Evolutionary conservation across 2,329 filamentous ascomycete genomes (phyloP), one percentile per base, ranked within the genome.

Genomic region (Juglanconis sp.): DNA sequence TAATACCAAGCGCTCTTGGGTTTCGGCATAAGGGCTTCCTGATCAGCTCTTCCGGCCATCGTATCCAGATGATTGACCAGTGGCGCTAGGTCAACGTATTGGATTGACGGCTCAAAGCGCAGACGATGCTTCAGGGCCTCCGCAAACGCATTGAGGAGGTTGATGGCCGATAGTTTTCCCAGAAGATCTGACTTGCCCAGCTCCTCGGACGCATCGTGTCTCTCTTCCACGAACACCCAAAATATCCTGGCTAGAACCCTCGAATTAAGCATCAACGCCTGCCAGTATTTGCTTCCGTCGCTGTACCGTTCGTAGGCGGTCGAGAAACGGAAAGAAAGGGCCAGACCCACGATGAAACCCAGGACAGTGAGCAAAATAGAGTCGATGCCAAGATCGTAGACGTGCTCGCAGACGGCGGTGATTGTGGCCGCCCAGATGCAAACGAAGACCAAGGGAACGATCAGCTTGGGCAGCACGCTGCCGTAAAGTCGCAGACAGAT

Each of bases 321-420:
- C 2, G 88, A 87, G 64, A 83, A 90, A 61, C 90, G 86, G 76
- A 93, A 92, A 1, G 88, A 91, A 38, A 93, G 80, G n/a, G 87
- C 83, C 61, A 93, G 76, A 83, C 87, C 87, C 71, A 93, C 89
- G 62, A 93, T 87, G 76, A 93, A 92, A 87, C 90, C 90, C 49
- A 89, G 83, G 56, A 93, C 86, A 1, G 89, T 92, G 56, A 93
- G 79, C 24, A 92, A 78, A 36, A 89, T 78, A 34, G 78, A 83
- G 68, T 81, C 79, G 65, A 89, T 81, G 52, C 77, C 78, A 44
- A 87, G 54, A 0, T 15, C 55, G 63, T 80, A 71, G 11, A 81
- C 74, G 53, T 75, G 75, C 59, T 77, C 67, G 11, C 76, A 78
- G 66, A 90, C 77, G 57, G 75, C 73, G 11, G 87, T 89, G 63